Evolutionary conservation across 805 yeast species (phyloP).

Genomic region (Hanseniaspora taiwanica): DNA sequence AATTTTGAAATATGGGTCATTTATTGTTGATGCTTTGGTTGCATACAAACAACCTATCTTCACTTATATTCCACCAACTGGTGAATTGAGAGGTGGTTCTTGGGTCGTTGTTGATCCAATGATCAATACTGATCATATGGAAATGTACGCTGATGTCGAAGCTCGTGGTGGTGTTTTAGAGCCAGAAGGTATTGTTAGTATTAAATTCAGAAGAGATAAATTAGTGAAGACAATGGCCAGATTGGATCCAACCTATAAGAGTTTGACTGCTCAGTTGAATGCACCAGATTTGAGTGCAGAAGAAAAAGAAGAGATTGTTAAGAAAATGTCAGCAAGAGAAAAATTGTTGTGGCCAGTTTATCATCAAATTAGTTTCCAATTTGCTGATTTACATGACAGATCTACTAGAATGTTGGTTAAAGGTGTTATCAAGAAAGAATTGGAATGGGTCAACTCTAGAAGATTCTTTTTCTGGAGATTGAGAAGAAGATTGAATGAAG

Average conservation of each 20-base stretch:
- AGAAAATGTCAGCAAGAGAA: constrained; percentile 68
- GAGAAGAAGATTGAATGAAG: constrained; percentile 90
- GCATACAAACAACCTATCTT: constrained; percentile 94
- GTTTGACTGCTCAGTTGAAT: constrained; percentile 46
- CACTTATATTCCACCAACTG: constrained; percentile 95
- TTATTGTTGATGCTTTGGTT: constrained; percentile 91
- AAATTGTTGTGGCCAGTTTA: constrained; percentile 71
- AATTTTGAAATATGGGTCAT: constrained; percentile 92
- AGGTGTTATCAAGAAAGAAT: constrained; percentile 74
- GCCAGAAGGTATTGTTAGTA: constrained; percentile 99
- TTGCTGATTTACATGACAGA: constrained; percentile 96
- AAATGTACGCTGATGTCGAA: constrained; percentile 95
- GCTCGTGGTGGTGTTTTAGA: constrained; percentile 96
- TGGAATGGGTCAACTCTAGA: constrained; percentile 80
- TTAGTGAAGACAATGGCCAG: constrained; percentile 83
- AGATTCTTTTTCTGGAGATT: constrained; percentile 98
- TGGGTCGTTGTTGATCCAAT: constrained; percentile 99
- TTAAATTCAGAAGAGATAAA: constrained; percentile 91
- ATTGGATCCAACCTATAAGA: constrained; percentile 64
- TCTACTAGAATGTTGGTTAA: constrained; percentile 95
- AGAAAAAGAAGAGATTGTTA: constrained; percentile 50
- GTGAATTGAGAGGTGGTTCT: constrained; percentile 98
- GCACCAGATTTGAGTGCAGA: constrained; percentile 43
- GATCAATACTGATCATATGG: constrained; percentile 94
- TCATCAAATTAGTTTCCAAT: constrained; percentile 84